Evolutionary conservation across 1,284 basidiomycete species (phyloP).

Genomic region (Ustilago tritici): DNA sequence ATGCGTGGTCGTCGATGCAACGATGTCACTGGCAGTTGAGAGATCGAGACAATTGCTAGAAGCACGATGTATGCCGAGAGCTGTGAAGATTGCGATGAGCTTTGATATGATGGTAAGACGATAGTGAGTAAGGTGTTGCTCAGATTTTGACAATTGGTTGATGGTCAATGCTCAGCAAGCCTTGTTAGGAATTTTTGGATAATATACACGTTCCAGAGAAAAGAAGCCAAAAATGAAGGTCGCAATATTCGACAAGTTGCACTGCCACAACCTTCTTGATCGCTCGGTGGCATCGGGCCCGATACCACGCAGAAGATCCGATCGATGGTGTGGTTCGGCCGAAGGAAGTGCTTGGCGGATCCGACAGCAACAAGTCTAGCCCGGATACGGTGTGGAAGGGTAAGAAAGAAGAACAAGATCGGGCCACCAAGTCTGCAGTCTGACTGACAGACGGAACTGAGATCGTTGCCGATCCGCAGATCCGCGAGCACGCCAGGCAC

Average conservation of each 20-base stretch:
- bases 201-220: too few relatives aligned
- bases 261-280: too few relatives aligned
- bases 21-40: slow-evolving; percentile 15
- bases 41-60: too few relatives aligned
- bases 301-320: background rate
- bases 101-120: slow-evolving; percentile 1
- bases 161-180: slow-evolving; percentile 16
- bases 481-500: background rate
- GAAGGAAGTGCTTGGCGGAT: background rate
- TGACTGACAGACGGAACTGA: background rate
- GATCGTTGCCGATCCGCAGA: slow-evolving; percentile 4
- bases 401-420: background rate
- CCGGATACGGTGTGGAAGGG: background rate
- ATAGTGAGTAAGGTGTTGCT: background rate
- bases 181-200: background rate
- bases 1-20: slow-evolving; percentile 18
- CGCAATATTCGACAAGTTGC: too few relatives aligned
- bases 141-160: slow-evolving; percentile 1
- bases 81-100: background rate
- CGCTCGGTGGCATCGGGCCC: background rate
- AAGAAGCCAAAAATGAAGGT: background rate
- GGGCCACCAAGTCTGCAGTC: background rate
- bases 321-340: background rate
- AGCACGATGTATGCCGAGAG: background rate
- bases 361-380: background rate